Evolutionary conservation across 768 basidiomycete genomes (phyloP).

Genomic region (Floccularia luteovirens): DNA sequence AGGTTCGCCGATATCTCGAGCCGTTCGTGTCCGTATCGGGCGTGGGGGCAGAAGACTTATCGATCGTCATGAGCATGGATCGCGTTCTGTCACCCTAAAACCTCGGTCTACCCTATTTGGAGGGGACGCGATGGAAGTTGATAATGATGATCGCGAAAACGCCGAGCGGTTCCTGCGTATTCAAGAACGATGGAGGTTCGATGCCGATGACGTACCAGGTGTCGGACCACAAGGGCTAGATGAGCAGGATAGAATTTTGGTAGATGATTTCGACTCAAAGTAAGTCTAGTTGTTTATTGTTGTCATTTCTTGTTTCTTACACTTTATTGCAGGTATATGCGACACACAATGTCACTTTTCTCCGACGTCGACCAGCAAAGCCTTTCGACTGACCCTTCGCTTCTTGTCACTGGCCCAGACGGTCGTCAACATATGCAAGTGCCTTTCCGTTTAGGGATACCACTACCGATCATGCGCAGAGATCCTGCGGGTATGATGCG

Average conservation of each 20-base stretch:
- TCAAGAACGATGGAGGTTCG: constrained; percentile 62
- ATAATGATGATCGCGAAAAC: constrained; percentile 30
- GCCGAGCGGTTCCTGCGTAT: constrained; percentile 24
- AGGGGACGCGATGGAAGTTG: constrained; percentile 20
- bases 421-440: constrained; percentile 40
- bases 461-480: constrained; percentile 22
- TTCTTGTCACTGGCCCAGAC: constrained; percentile 33
- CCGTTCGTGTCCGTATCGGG: constrained; percentile 70
- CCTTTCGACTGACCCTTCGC: constrained; percentile 42
- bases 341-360: constrained; percentile 48
- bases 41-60: constrained; percentile 76
- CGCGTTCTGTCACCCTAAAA: constrained; percentile 13
- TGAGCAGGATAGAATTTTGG: constrained; percentile 58
- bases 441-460: constrained; percentile 42
- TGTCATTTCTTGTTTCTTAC: constrained; percentile 8
- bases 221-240: constrained; percentile 53
- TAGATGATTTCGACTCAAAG: constrained; percentile 64
- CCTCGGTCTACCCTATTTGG: constrained; percentile 21
- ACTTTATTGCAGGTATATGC: constrained; percentile 34
- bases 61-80: constrained; percentile 51
- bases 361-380: constrained; percentile 45
- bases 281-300: constrained; percentile 16
- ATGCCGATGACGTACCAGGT: constrained; percentile 52
- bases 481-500: constrained; percentile 22
- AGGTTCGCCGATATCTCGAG: constrained; percentile 23